Evolutionary conservation across 2,329 filamentous ascomycete species (phyloP).

Genomic region (Endoconidiophora laricicola): DNA sequence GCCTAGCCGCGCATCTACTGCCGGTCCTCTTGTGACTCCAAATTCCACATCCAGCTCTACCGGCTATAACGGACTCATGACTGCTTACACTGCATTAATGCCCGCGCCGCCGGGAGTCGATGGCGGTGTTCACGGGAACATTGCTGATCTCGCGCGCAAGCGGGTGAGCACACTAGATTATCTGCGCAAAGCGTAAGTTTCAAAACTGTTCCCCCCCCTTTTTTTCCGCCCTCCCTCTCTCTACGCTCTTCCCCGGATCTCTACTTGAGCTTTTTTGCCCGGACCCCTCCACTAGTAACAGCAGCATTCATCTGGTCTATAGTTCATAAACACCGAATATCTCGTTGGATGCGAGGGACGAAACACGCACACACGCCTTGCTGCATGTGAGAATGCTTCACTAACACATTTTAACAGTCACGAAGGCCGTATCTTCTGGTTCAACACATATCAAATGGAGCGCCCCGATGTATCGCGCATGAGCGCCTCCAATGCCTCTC

Average conservation of each 20-base stretch:
- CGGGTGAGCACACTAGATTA: conserved; percentile 90
- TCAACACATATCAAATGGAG: conserved; percentile 89
- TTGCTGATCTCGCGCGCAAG: conserved; percentile 79
- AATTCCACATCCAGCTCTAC: neutral
- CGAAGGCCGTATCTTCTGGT: conserved; percentile 92
- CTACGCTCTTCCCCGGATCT: neutral
- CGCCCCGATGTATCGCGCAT: conserved; percentile 63
- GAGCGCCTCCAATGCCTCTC: conserved; percentile 70
- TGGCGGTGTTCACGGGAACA: conserved; percentile 38
- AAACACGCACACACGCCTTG: neutral
- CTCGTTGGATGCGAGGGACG: neutral
- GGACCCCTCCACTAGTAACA: neutral
- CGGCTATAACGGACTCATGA: conserved; percentile 8
- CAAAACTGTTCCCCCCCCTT: neutral
- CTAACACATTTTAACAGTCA: conserved; percentile 37
- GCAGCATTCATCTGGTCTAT: no score
- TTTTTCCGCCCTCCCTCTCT: neutral
- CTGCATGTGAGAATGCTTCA: neutral
- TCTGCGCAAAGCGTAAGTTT: conserved; percentile 67
- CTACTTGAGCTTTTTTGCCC: neutral
- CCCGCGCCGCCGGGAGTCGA: conserved; percentile 23
- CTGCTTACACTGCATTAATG: conserved; percentile 2
- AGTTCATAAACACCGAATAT: neutral
- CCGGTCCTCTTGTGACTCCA: conserved; percentile 1
- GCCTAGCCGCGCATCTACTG: conserved; percentile 9